These are phyloP conservation scores for Kazachstania bromeliacearum DNA, from an alignment of 805 yeast species.

Conservation along the genomic window DNA sequence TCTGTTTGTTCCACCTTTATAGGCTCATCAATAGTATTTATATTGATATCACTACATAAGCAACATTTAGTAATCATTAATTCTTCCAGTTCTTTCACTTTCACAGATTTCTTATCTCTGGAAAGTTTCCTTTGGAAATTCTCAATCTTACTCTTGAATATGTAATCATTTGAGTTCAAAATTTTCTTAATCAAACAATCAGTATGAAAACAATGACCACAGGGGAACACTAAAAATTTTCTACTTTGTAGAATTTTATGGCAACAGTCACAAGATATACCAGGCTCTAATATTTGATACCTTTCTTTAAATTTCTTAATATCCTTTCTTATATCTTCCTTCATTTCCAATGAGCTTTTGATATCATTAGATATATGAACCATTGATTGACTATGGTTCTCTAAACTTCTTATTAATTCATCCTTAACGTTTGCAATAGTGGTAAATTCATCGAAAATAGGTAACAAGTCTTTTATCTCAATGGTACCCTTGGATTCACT, in stretches of 20 bases:
- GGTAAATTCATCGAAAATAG: conserved; percentile 74
- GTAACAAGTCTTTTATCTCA: conserved; percentile 72
- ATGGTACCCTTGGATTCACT: conserved; percentile 40
- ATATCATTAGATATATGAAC: conserved; percentile 62
- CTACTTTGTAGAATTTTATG: conserved; percentile 57
- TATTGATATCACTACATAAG: conserved; percentile 65
- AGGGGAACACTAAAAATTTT: conserved; percentile 75
- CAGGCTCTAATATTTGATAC: conserved; percentile 66
- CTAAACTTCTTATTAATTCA: conserved; percentile 73
- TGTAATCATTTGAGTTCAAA: conserved; percentile 54
- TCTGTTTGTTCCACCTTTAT: conserved; percentile 36
- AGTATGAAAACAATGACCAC: conserved; percentile 81
- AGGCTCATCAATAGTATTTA: conserved; percentile 59
- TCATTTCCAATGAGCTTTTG: conserved; percentile 58
- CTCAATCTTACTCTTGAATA: conserved; percentile 53
- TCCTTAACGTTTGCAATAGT: conserved; percentile 76
- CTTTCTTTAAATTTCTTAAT: conserved; percentile 44
- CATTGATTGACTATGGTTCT: conserved; percentile 59
- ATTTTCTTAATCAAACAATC: conserved; percentile 70
- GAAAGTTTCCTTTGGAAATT: conserved; percentile 25
- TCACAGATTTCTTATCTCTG: conserved; percentile 21
- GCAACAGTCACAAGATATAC: conserved; percentile 73
- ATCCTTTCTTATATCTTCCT: conserved; percentile 49
- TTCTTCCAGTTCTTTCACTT: conserved; percentile 44
- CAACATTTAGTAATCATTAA: conserved; percentile 58